Evolutionary conservation across 1,284 basidiomycete species (phyloP).

Genomic region (Puccinia hordei): DNA sequence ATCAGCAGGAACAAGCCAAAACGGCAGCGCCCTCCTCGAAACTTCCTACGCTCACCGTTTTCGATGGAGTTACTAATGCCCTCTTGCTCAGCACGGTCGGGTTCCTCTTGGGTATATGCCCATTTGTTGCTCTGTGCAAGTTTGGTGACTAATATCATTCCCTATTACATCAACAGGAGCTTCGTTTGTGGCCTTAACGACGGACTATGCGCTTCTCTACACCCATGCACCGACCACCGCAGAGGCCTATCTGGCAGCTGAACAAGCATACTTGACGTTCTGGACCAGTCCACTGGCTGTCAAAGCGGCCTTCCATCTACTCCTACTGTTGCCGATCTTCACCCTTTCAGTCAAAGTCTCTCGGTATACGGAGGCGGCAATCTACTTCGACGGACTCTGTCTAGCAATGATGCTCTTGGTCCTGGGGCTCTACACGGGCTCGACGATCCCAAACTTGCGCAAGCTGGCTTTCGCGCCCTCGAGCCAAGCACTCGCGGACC

Average conservation of each 20-base stretch:
- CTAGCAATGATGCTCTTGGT: constrained; percentile 24
- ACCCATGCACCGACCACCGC: constrained; percentile 9
- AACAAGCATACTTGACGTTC: constrained; percentile 29
- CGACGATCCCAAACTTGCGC: constrained; percentile 40
- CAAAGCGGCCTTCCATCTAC: constrained; percentile 39
- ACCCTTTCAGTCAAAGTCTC: constrained; percentile 23
- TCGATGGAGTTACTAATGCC: constrained; percentile 6
- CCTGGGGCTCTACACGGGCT: constrained; percentile 45
- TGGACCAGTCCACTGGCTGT: constrained; percentile 36
- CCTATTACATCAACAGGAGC: background rate
- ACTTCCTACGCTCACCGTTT: constrained; percentile 3
- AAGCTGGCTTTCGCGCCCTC: constrained; percentile 39
- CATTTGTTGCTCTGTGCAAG: background rate
- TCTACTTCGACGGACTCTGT: constrained; percentile 46
- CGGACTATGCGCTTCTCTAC: constrained; percentile 39
- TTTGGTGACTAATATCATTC: background rate
- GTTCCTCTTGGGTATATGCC: background rate
- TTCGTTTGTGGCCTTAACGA: constrained; percentile 25
- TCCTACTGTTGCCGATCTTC: constrained; percentile 30
- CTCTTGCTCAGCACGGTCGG: constrained; percentile 16
- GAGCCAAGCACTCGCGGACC: background rate
- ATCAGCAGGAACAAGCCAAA: background rate
- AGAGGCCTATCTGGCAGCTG: constrained; percentile 35
- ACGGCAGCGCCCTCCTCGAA: background rate
- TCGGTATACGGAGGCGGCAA: constrained; percentile 40